Conservation (phyloP, 352 stramenopile species). For the Phytopythium vexans region DNA sequence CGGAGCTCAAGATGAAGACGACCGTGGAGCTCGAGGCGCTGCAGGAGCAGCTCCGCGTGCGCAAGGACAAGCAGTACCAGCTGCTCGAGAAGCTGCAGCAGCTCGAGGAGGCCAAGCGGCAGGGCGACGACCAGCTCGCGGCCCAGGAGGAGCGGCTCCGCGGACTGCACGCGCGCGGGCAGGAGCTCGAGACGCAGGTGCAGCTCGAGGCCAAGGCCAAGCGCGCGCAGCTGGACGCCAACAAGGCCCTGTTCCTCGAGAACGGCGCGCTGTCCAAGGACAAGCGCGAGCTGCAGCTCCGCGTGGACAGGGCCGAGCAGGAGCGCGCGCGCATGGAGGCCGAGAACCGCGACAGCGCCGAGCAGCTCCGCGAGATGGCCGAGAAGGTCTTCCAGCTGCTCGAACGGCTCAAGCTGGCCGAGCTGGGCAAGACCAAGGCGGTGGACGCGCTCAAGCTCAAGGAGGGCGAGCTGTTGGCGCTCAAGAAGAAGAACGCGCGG, state of each 20-base stretch:
- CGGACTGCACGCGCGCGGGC: slow-evolving; percentile 81
- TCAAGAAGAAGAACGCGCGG: slow-evolving; percentile 94
- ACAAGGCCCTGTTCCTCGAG: slow-evolving; percentile 90
- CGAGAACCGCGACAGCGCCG: slow-evolving; percentile 92
- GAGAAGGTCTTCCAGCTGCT: slow-evolving; percentile 97
- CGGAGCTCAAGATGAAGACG: slow-evolving; percentile 93
- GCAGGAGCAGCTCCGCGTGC: slow-evolving; percentile 93
- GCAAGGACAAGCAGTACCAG: slow-evolving; percentile 98
- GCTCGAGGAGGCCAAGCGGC: slow-evolving; percentile 91
- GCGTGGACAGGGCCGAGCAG: slow-evolving; percentile 89
- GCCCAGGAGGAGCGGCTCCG: slow-evolving; percentile 91
- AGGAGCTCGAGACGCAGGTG: slow-evolving; percentile 94
- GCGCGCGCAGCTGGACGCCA: slow-evolving; percentile 89
- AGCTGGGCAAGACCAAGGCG: slow-evolving; percentile 95
- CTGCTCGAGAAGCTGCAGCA: slow-evolving; percentile 95
- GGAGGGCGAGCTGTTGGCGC: slow-evolving; percentile 91
- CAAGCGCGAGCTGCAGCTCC: slow-evolving; percentile 77
- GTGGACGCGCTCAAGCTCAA: slow-evolving; percentile 94
- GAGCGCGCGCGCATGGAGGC: slow-evolving; percentile 94
- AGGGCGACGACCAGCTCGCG: slow-evolving; percentile 89
- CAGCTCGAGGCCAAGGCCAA: slow-evolving; percentile 93
- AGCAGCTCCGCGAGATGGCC: slow-evolving; percentile 96
- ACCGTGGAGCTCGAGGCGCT: slow-evolving; percentile 94
- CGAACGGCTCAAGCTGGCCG: slow-evolving; percentile 94
- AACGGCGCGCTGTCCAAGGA: slow-evolving; percentile 74